phyloP scores from a whole-genome alignment of 306 rosid species.

The Vigna hirtella region DNA sequence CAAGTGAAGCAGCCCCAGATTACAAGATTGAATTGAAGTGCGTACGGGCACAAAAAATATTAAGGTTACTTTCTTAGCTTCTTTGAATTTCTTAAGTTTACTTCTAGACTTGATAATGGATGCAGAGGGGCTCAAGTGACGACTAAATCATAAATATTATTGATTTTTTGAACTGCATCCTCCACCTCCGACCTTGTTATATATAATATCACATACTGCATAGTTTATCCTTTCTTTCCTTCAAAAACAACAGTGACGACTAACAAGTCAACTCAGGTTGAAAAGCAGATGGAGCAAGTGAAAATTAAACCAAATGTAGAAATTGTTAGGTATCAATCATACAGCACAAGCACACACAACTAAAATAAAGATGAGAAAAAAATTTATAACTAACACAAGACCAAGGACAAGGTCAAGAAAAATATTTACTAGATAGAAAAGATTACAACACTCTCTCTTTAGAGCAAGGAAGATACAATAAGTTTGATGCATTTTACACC shows the following conservation, averaged over 20 bases:
- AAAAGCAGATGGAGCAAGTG: slow-evolving; percentile 69
- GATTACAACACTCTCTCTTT: no score
- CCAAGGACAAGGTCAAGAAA: no score
- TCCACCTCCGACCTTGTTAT: not conserved
- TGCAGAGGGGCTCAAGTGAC: slow-evolving; percentile 18
- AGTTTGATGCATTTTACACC: no score
- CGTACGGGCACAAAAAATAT: slow-evolving; percentile 81
- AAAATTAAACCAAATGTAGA: slow-evolving; percentile 79
- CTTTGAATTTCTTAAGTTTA: slow-evolving; percentile 23
- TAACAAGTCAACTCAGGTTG: slow-evolving; percentile 65
- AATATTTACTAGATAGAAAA: no score
- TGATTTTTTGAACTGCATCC: not conserved
- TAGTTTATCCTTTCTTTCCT: slow-evolving; percentile 15
- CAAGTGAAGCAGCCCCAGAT: slow-evolving; percentile 79
- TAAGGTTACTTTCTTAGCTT: slow-evolving; percentile 62
- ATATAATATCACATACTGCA: not conserved
- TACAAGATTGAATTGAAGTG: slow-evolving; percentile 92
- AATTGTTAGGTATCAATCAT: no score
- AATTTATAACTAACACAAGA: no score
- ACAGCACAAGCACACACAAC: no score
- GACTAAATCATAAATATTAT: not conserved
- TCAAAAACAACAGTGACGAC: slow-evolving; percentile 48
- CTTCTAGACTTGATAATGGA: slow-evolving; percentile 25
- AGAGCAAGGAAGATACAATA: no score
- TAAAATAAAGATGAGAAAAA: no score